These are phyloP conservation scores for Cladophialophora bantiana DNA, from an alignment of 2,329 filamentous ascomycete species.

Conservation along the genomic window DNA sequence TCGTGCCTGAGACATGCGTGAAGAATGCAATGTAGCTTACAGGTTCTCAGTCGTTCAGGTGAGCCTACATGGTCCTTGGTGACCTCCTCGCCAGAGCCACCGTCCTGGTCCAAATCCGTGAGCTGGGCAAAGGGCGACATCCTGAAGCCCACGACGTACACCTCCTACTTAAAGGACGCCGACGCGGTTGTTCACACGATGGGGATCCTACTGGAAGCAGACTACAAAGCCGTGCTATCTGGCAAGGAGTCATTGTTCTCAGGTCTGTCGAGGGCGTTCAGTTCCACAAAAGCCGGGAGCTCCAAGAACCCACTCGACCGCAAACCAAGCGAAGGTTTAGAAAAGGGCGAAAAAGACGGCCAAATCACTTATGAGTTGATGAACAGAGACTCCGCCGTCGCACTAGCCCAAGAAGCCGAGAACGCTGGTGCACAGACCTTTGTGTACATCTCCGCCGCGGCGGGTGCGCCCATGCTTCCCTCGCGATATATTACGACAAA, in stretches of 20 bases:
- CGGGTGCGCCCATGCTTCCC: conserved; percentile 83
- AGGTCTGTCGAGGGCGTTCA: conserved; percentile 81
- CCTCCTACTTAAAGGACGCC: conserved; percentile 74
- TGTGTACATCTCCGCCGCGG: conserved; percentile 87
- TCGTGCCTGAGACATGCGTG: neutral
- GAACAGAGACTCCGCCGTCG: conserved; percentile 81
- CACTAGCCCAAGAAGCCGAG: conserved; percentile 78
- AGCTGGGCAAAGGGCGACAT: conserved; percentile 90
- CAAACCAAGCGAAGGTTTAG: conserved; percentile 62
- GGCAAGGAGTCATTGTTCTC: conserved; percentile 82
- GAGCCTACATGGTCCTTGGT: conserved; percentile 84
- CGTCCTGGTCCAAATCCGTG: conserved; percentile 81
- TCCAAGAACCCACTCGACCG: conserved; percentile 74
- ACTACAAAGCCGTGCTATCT: conserved; percentile 92
- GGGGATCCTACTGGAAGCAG: conserved; percentile 94
- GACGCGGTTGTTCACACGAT: conserved; percentile 91
- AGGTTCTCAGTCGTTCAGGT: conserved; percentile 76
- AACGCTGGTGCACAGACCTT: conserved; percentile 72
- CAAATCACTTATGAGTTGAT: conserved; percentile 96
- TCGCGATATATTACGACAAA: conserved; percentile 89
- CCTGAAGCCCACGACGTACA: conserved; percentile 81
- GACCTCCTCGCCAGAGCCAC: conserved; percentile 72
- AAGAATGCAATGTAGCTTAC: conserved; percentile 9
- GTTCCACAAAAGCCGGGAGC: conserved; percentile 64
- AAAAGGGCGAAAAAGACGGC: conserved; percentile 70